phyloP scores from a whole-genome alignment of 169 alveolate genomes.

The Eimeria tenella region DNA sequence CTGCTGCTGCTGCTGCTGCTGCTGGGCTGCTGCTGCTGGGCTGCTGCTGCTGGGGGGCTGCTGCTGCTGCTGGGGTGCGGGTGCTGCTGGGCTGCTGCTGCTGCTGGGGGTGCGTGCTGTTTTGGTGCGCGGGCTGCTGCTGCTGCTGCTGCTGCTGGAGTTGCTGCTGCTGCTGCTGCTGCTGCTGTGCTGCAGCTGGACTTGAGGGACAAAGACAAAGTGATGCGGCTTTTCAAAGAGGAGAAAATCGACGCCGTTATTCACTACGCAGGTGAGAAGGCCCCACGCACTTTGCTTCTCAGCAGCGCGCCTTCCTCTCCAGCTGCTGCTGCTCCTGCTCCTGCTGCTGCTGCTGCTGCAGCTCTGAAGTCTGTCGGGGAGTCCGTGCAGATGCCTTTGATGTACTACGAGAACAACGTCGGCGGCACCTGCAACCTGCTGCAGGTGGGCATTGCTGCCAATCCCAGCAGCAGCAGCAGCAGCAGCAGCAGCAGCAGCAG shows the following conservation, averaged over 20 bases:
- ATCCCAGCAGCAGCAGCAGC: too few species aligned
- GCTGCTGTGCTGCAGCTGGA: slow-evolving; percentile 84
- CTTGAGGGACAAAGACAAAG: slow-evolving; percentile 82
- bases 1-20: too few species aligned
- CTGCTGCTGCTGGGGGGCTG: neutral
- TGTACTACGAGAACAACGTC: slow-evolving; percentile 93
- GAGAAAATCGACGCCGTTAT: slow-evolving; percentile 86
- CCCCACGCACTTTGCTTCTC: neutral
- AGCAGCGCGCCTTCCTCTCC: neutral
- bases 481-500: too few species aligned
- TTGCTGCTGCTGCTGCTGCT: neutral
- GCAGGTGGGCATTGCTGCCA: slow-evolving; percentile 39
- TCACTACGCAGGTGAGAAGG: slow-evolving; percentile 84
- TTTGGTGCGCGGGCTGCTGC: neutral
- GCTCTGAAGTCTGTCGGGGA: slow-evolving; percentile 96
- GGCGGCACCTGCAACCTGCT: slow-evolving; percentile 91
- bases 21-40: too few species aligned
- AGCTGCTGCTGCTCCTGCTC: neutral
- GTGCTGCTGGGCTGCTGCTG: neutral
- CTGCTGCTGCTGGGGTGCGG: neutral
- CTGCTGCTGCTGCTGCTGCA: slow-evolving; percentile 80
- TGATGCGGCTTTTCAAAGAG: slow-evolving; percentile 84
- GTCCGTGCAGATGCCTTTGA: slow-evolving; percentile 92
- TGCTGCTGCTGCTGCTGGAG: neutral
- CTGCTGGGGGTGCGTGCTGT: neutral